Base-by-base conservation (phyloP, 306 rosid genomes). In the Coriaria nepalensis region DNA sequence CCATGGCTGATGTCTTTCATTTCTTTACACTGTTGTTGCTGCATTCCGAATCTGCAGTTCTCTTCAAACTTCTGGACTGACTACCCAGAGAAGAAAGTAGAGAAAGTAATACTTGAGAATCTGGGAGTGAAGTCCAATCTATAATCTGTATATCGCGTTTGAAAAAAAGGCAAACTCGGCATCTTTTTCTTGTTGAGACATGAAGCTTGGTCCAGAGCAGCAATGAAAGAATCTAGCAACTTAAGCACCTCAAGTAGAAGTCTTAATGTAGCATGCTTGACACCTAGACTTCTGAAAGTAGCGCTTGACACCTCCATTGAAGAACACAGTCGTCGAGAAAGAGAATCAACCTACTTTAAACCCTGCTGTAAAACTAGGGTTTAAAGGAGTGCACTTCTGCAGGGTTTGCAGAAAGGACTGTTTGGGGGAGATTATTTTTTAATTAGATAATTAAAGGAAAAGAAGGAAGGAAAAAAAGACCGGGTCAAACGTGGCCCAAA, bases 191-290 rank as follows among this genome's bases (percentile, higher is more conserved):
- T 52, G 43, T 36, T 57, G 32, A 58, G 56, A 53, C 54, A 56
- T 50, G 50, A 75, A 56, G 45, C 59, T 51, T 4, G 46, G 60
- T 65, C 69, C 60, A 74, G 52, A 63, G 68, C 62, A 63, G 56
- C 66, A 55, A 77, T 59, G 49, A 77, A 68, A 61, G 80, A 68
- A 46, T 81, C 81, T 55, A 81, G 57, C 52, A 84, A 75, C 71
- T 74, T 81, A 56, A 84, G 56, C 50, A 69, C 77, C 68, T 81
- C 97, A 61, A 79, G 65, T 65, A 90, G 82, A 73, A 81, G 81
- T 72, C 82, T 76, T 48, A 90, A 68, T 54, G 86, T 76, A 35
- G 92, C 84, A 56, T 87, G 92, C 65, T 82, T 87, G 49, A 79
- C 94, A 53, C 43, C 53, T 43, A 52, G 57, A 20, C 50, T 53